Evolutionary conservation across 257 asterid genomes (phyloP), one percentile per base, ranked within the genome.

Genomic region (Asclepias syriaca): DNA sequence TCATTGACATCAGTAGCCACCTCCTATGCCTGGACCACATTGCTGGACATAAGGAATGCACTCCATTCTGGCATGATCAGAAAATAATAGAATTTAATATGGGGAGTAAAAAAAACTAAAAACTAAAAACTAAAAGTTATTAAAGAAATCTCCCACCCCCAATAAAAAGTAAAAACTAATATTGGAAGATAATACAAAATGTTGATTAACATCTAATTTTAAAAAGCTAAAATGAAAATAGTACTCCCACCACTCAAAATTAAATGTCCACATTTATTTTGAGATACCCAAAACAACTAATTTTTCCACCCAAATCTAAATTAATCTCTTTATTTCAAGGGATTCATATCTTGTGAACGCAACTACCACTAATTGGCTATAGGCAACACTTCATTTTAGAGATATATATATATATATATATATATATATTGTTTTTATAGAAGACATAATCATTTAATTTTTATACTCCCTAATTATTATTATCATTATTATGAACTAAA

Each of bases 11-110:
- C 73, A 90, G 72, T 80, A 94, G 86, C 99, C 99, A 94, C 89
- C 96, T 85, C 82, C 99, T 88, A 76, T 94, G 98, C 86, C 92
- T 91, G 32, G 98, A 94, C 99, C 99, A 94, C 74, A 92, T 87
- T 19, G 99, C 99, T 57, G 99, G 99, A 82, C 99, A 94, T 68
- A 94, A 88, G 21, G 99, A 94, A 88, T 94, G 99, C 93, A 88
- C 73, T 72, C 97, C 96, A 49, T 88, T 91, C 99, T 94, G 90
- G 43, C 68, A 84, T 75, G 57, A 78, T 68, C 37, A 74, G 53
- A 66, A 75, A 75, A 71, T 43, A 70, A 65, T 46, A 43, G 27
- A 54, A 40, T 55, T 59, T 65, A 55, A 54, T 40, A 43, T 6
- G 48, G 9, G 48, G 48, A 43, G 48, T 8, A 43, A 21, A 54